Percentiles rank a stretch among this genome's conserved stretches.
Evolutionary conservation across 495 filamentous ascomycete genomes (phyloP).

Genomic region (Penicillium odoratum): DNA sequence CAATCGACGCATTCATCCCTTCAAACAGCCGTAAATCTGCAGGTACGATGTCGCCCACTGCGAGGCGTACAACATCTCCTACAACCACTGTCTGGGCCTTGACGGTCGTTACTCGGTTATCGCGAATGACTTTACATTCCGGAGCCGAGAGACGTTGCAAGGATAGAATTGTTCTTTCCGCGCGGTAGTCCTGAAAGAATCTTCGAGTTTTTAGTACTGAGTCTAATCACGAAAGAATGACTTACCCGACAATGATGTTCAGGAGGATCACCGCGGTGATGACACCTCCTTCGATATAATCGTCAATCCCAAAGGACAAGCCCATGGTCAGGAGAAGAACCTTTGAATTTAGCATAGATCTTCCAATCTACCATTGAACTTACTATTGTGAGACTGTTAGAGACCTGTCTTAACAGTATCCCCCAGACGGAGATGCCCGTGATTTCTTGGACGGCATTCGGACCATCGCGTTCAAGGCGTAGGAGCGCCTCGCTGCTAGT

Average conservation of each 20-base stretch:
- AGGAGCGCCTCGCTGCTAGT: slow-evolving; percentile 51
- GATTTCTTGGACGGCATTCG: slow-evolving; percentile 59
- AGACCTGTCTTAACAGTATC: slow-evolving; percentile 61
- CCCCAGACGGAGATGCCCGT: slow-evolving; percentile 54
- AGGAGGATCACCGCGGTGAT: slow-evolving; percentile 77
- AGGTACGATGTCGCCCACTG: slow-evolving; percentile 69
- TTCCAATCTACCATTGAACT: slow-evolving; percentile 5
- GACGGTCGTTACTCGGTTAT: slow-evolving; percentile 63
- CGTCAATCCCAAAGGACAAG: slow-evolving; percentile 74
- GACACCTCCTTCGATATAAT: slow-evolving; percentile 83
- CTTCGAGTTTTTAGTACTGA: slow-evolving; percentile 3
- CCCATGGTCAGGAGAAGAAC: slow-evolving; percentile 84
- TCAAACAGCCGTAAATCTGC: slow-evolving; percentile 72
- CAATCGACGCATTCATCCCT: slow-evolving; percentile 73
- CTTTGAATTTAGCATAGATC: slow-evolving; percentile 34
- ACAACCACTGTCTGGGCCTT: slow-evolving; percentile 73
- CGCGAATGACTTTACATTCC: slow-evolving; percentile 72
- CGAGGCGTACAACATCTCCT: slow-evolving; percentile 75
- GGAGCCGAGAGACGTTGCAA: slow-evolving; percentile 76
- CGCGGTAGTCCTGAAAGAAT: slow-evolving; percentile 81
- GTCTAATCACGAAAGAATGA: neutral
- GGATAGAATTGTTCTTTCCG: slow-evolving; percentile 85
- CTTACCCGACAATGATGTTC: slow-evolving; percentile 70
- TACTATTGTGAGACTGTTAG: slow-evolving; percentile 66
- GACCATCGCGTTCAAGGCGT: slow-evolving; percentile 56